Percentiles rank a stretch among this genome's conserved stretches.
Evolutionary conservation across 805 yeast species (phyloP).

Genomic region (Zygoascus ofunaensis): DNA sequence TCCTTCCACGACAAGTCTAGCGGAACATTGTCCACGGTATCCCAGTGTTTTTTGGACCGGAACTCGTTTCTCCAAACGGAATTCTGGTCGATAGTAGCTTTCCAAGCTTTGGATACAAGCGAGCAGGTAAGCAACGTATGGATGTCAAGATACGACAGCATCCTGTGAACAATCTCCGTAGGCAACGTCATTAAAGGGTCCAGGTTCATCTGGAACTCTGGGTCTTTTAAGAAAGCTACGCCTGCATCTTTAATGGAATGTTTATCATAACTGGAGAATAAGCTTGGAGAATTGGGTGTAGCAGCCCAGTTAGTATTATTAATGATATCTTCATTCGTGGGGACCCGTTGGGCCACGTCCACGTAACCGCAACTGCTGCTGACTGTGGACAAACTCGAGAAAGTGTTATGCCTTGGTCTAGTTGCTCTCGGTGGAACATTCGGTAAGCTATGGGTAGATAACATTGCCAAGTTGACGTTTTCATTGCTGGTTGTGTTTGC

Average conservation of each 20-base stretch:
- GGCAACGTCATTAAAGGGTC: constrained; percentile 13
- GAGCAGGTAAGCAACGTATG: constrained; percentile 13
- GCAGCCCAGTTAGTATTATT: not conserved
- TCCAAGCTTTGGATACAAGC: constrained; percentile 19
- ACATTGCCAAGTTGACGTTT: not conserved
- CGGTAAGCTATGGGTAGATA: not conserved
- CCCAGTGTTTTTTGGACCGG: constrained; percentile 13
- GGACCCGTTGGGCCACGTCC: not conserved
- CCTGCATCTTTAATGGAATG: constrained; percentile 15
- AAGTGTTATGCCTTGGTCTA: not conserved
- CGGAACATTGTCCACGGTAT: constrained; percentile 10
- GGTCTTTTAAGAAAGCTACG: constrained; percentile 15
- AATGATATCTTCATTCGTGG: not conserved
- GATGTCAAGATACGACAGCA: constrained; percentile 16
- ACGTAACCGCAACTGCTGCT: not conserved
- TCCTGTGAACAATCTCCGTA: constrained; percentile 9
- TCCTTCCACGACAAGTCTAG: constrained; percentile 17
- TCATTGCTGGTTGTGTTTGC: not conserved
- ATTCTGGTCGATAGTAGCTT: constrained; percentile 9
- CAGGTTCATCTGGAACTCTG: not conserved
- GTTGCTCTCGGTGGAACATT: not conserved
- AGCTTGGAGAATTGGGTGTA: not conserved
- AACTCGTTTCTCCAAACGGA: constrained; percentile 20
- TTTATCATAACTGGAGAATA: not conserved
- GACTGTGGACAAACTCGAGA: not conserved